These are phyloP conservation scores for Azolla pinnata DNA, from an alignment of 75 land plant species.

Conservation along the genomic window DNA sequence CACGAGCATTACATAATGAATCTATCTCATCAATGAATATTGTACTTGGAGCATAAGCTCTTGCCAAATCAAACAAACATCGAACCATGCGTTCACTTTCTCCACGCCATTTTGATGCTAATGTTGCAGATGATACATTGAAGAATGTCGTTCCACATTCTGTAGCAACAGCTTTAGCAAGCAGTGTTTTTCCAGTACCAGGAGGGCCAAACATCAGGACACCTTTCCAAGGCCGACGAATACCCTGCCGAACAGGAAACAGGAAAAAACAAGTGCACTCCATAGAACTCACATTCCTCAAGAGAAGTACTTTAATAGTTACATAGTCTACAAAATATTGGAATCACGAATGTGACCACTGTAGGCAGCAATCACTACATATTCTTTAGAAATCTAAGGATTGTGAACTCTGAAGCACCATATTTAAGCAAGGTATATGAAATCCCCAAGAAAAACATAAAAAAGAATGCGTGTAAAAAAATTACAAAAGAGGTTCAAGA, in stretches of 20 bases:
- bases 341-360: too few species aligned
- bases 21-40: slow-evolving; percentile 98
- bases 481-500: too few species aligned
- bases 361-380: too few species aligned
- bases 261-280: too few species aligned
- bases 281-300: too few species aligned
- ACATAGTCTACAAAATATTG: too few species aligned
- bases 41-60: slow-evolving; percentile 97
- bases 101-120: slow-evolving; percentile 98
- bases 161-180: slow-evolving; percentile 96
- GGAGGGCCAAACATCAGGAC: slow-evolving; percentile 99
- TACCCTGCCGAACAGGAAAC: slow-evolving; percentile 45
- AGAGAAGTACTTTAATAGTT: too few species aligned
- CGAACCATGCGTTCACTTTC: slow-evolving; percentile 99
- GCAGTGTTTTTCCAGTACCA: slow-evolving; percentile 94
- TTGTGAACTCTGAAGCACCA: too few species aligned
- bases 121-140: slow-evolving; percentile 96
- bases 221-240: slow-evolving; percentile 97
- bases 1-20: slow-evolving; percentile 93
- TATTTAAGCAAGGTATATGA: too few species aligned
- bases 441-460: too few species aligned
- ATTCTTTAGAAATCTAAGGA: too few species aligned
- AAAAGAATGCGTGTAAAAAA: too few species aligned
- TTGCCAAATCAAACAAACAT: slow-evolving; percentile 89
- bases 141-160: slow-evolving; percentile 98